These are phyloP conservation scores for Populus pruinosa DNA, from an alignment of 345 rosid species.

Conservation along the genomic window DNA sequence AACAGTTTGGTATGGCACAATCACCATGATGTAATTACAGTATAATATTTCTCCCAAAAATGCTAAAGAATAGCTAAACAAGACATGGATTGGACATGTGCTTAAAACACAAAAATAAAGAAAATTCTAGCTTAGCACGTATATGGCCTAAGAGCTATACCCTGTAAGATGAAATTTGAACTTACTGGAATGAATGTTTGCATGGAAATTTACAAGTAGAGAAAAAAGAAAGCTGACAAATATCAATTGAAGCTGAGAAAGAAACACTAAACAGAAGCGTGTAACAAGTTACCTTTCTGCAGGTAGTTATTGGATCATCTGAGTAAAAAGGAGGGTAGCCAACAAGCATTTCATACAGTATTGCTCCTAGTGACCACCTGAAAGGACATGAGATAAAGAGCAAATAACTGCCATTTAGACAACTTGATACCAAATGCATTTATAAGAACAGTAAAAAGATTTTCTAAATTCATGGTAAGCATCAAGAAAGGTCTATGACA, in stretches of 20 bases:
- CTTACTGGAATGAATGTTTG: background rate
- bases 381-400: slow-evolving; percentile 16
- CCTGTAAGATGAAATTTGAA: background rate
- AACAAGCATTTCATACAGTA: slow-evolving; percentile 95
- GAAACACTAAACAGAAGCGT: slow-evolving; percentile 11
- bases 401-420: background rate
- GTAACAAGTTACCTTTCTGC: slow-evolving; percentile 67
- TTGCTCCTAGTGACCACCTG: slow-evolving; percentile 99
- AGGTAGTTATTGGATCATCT: slow-evolving; percentile 84
- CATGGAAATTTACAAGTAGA: background rate
- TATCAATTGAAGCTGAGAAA: background rate
- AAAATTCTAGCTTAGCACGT: background rate
- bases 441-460: slow-evolving; percentile 13
- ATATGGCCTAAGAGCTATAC: background rate
- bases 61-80: background rate
- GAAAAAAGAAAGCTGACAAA: background rate
- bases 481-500: slow-evolving; percentile 1
- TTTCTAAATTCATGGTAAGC: slow-evolving; percentile 3
- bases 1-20: slow-evolving; percentile 3
- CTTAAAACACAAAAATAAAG: background rate
- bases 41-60: background rate
- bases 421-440: background rate
- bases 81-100: background rate
- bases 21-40: background rate
- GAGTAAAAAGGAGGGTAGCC: slow-evolving; percentile 98